Percentiles rank a stretch among this genome's conserved stretches.
phyloP scores from a whole-genome alignment of 2,329 filamentous ascomycete species.

The Mariannaea elegans region DNA sequence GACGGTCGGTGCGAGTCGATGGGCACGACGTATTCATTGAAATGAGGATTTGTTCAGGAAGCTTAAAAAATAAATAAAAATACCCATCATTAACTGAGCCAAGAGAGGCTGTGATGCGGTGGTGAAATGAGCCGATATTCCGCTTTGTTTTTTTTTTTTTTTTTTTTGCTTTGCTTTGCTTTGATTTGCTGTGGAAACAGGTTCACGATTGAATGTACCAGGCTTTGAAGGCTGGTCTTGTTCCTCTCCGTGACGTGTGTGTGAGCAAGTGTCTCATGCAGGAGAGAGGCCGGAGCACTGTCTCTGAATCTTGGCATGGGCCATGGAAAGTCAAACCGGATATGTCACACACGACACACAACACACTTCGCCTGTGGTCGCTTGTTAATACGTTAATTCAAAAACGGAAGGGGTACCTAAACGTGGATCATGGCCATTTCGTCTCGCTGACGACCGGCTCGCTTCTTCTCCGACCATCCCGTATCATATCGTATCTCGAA shows the following conservation, averaged over 20 bases:
- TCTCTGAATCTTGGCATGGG: not conserved
- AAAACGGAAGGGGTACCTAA: too few relatives aligned
- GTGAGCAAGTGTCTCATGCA: constrained; percentile 12
- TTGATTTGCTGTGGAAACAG: too few relatives aligned
- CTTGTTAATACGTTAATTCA: not conserved
- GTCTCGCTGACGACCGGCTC: constrained; percentile 5
- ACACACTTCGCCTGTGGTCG: not conserved
- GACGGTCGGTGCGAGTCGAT: not conserved
- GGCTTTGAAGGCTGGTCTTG: too few relatives aligned
- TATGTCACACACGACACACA: constrained; percentile 12
- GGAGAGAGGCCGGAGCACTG: too few relatives aligned
- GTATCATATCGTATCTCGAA: constrained; percentile 7
- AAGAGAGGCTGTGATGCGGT: constrained; percentile 6
- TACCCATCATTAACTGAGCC: constrained; percentile 3
- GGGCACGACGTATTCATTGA: not conserved
- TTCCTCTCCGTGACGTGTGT: constrained; percentile 5
- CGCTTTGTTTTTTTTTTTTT: not conserved
- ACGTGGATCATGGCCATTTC: constrained; percentile 4
- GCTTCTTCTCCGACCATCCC: constrained; percentile 14
- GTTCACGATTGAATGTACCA: too few relatives aligned
- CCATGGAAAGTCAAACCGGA: constrained; percentile 3
- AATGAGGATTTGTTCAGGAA: constrained; percentile 1
- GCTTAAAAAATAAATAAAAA: not conserved
- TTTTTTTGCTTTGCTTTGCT: not conserved
- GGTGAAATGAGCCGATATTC: not conserved